Conservation (phyloP, 306 rosid species). For the Pyrus betulifolia region DNA sequence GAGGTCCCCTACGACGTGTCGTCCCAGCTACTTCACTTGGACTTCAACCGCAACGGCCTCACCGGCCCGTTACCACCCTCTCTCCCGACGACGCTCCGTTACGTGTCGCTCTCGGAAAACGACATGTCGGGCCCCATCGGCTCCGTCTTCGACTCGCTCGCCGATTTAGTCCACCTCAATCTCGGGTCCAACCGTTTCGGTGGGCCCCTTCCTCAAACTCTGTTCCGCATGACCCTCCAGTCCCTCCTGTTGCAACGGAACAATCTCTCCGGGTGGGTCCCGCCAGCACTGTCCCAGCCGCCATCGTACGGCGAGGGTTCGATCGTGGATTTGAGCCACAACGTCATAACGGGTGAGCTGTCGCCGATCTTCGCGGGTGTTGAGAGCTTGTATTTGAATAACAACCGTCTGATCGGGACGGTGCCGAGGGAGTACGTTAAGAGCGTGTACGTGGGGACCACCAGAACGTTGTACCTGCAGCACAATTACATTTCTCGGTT, state of each 20-base stretch:
- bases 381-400: conserved; percentile 60
- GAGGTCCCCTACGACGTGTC: conserved; percentile 21
- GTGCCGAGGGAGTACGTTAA: conserved; percentile 59
- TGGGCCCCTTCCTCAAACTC: conserved; percentile 61
- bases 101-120: conserved; percentile 49
- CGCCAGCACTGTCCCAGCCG: neutral
- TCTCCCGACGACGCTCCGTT: conserved; percentile 59
- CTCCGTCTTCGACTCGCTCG: conserved; percentile 34
- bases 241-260: conserved; percentile 59
- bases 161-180: conserved; percentile 50
- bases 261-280: conserved; percentile 58
- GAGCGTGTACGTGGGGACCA: conserved; percentile 47
- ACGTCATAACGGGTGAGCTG: conserved; percentile 40
- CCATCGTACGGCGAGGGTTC: conserved; percentile 46
- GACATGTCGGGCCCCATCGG: conserved; percentile 51
- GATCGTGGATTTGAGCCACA: conserved; percentile 63
- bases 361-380: conserved; percentile 40
- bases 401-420: conserved; percentile 45
- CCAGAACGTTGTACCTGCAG: conserved; percentile 62
- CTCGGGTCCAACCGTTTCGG: conserved; percentile 44
- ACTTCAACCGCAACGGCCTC: conserved; percentile 39
- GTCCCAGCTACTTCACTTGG: conserved; percentile 56
- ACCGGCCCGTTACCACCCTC: conserved; percentile 36
- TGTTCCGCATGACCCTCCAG: conserved; percentile 37
- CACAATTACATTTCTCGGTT: conserved; percentile 54